Evolutionary conservation across 1,139 yeast species (phyloP), one percentile per base, ranked within the genome.

Genomic region (Candida neerlandica): DNA sequence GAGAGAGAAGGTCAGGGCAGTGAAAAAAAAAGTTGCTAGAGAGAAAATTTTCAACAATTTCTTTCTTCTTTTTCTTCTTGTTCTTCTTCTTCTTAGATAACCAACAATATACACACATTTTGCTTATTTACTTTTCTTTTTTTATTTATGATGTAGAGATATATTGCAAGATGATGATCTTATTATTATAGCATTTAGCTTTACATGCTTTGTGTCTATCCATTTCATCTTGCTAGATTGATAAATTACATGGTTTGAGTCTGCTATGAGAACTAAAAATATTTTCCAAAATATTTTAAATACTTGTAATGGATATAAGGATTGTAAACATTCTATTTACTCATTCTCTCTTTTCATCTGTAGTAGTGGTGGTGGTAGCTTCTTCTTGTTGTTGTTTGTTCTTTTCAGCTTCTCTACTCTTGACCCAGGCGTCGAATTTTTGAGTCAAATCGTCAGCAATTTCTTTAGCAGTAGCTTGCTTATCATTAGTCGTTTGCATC

Each of bases 181-280:
- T n/a, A 30, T 34, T 21, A 7, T 7, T 11, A 35, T 19, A 14
- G 35, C 45, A 34, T 43, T 27, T 15, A 27, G 45, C 32, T 18
- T 18, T 3, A 14, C 15, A 43, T 27, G 19, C 38, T 41, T 7
- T 35, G 15, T 26, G 39, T 32, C 37, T 41, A n/a, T 12, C n/a
- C 4, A 11, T 9, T 23, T 37, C 43, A 37, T 32, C 47, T 50
- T 52, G 58, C 68, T 58, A 67, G 73, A 78, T 59, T 71, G 50
- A 75, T 59, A 50, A 59, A 69, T 45, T 72, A 71, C 82, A 77
- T 75, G 73, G 83, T 79, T 79, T 79, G 84, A 79, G 83, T 79
- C 83, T 70, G 74, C 58, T 65, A 68, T 62, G 60, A 70, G 21
- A 23, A 7, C 27, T 23, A 7, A 16, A 37, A 58, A 35, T 40